phyloP scores from a whole-genome alignment of 352 stramenopile genomes.

The Elongisporangium prolatum region DNA sequence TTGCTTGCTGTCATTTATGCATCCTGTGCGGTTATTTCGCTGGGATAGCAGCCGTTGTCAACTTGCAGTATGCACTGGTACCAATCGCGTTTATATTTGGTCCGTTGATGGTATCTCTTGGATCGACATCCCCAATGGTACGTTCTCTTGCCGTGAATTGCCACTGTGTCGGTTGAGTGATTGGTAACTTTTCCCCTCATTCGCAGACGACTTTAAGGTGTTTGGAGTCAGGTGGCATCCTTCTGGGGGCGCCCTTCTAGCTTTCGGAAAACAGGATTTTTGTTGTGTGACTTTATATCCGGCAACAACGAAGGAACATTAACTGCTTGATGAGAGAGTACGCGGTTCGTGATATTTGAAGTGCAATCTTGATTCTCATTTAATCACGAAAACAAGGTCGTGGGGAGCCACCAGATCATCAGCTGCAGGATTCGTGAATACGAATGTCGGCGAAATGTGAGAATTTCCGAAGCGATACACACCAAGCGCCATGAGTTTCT shows the following conservation, averaged over 20 bases:
- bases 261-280: slow-evolving; percentile 61
- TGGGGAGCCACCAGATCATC: slow-evolving; percentile 54
- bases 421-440: slow-evolving; percentile 58
- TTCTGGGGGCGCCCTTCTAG: slow-evolving; percentile 39
- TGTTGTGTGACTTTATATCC: slow-evolving; percentile 51
- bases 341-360: background rate
- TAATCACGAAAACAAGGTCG: slow-evolving; percentile 70
- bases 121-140: slow-evolving; percentile 56
- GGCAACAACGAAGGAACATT: background rate
- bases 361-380: slow-evolving; percentile 17
- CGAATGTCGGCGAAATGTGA: slow-evolving; percentile 38
- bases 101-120: slow-evolving; percentile 56
- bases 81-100: slow-evolving; percentile 74
- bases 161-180: background rate
- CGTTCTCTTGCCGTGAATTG: background rate
- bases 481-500: slow-evolving; percentile 53
- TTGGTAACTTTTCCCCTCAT: background rate
- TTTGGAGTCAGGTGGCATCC: slow-evolving; percentile 66
- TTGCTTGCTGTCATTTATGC: slow-evolving; percentile 55
- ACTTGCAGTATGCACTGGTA: slow-evolving; percentile 53
- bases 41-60: slow-evolving; percentile 51
- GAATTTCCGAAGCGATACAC: slow-evolving; percentile 42
- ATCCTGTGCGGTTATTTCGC: slow-evolving; percentile 50
- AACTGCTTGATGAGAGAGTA: background rate
- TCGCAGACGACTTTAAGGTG: slow-evolving; percentile 59